Base-by-base conservation (phyloP, 2,329 filamentous ascomycete genomes). In the Cyphellophora attinorum region DNA sequence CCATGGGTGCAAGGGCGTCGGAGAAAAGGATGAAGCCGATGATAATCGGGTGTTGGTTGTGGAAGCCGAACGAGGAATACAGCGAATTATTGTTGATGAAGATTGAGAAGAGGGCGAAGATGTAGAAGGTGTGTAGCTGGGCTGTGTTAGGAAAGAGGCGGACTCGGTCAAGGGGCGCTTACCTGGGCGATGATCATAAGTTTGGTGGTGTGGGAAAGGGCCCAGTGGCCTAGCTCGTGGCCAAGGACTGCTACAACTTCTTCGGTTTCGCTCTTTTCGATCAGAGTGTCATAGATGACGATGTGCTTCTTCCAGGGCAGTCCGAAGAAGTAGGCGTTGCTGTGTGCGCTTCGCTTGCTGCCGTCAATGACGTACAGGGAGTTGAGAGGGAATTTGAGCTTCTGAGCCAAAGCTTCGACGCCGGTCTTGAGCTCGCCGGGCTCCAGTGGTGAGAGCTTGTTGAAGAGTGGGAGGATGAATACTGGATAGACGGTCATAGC, bases 251-350 rank as follows among this genome's bases (percentile, higher is more conserved):
- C 89, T 39, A 94, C 85, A 27, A 98, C 88, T 61, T 98, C 91
- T 54, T 91, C 74, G 3, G 83, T 79, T 43, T 88, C 77, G 58
- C 82, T 91, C 74, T 96, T 94, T 62, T 95, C 89, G 44, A 98
- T 86, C 44, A 98, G 65, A 4, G 93, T 98, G 57, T 98, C 91
- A 58, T 94, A 98, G 55, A 98, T 93, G 53, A 98, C 91, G 67
- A 98, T 98, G 68, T 96, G 93, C 74, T 96, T 96, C 74, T 95
- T 95, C 88, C 89, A 98, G 27, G 91, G 91, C 37, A 98, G 74
- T 41, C 91, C 91, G 51, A 93, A 95, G 67, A 98, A 98, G 63
- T 93, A 93, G 13, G 85, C 84, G 54, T 93, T 93, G 64, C 81
- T 86, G 64, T 93, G 85, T 15, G 83, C 81, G 55, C 80, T 85